Base-by-base conservation (phyloP, 2,329 filamentous ascomycete species). In the Sporothrix pallida region DNA sequence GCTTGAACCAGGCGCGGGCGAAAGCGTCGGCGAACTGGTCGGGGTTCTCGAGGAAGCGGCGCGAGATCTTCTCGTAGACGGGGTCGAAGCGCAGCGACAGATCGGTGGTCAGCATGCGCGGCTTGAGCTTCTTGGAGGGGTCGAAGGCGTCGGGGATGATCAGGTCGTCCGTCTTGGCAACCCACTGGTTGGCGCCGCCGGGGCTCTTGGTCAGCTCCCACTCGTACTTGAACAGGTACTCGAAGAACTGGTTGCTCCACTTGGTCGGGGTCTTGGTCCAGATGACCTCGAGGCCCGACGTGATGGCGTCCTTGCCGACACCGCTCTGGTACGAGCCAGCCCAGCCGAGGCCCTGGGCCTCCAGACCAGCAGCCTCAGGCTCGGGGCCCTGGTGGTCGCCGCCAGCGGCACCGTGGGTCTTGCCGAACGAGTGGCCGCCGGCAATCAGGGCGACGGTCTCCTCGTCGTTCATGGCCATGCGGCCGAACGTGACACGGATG, bases 391-490 rank as follows among this genome's bases (percentile, higher is more conserved):
- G 86, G 78, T 93, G 87, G 76, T 87, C 86, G 20, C 86, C 83
- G 17, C 89, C 84, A 73, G 83, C 92, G 46, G 92, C 92, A 78
- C 92, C 92, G 82, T 95, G 92, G 0, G 92, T 93, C 88, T 95
- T 95, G 78, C 92, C 92, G 78, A 95, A 93, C 37, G 89, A 87
- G 85, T 95, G 92, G 54, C 92, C 92, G 79, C 92, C 92, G 54
- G 90, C 90, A 80, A 95, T 94, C 63, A 95, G 84, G 15, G 92
- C 92, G 72, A 93, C 92, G 0, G 92, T 95, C 85, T 95, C 92
- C 82, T 93, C 90, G 80, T 94, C 91, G 80, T 93, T 89, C 92
- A 95, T 94, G 75, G 90, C 92, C 92, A 95, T 94, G 81, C 92
- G 91, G 76, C 86, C 86, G 78, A 94, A 95, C 20, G 92, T 93